Conservation (phyloP, 139 green algal species). For the Coelastrella sp. region DNA sequence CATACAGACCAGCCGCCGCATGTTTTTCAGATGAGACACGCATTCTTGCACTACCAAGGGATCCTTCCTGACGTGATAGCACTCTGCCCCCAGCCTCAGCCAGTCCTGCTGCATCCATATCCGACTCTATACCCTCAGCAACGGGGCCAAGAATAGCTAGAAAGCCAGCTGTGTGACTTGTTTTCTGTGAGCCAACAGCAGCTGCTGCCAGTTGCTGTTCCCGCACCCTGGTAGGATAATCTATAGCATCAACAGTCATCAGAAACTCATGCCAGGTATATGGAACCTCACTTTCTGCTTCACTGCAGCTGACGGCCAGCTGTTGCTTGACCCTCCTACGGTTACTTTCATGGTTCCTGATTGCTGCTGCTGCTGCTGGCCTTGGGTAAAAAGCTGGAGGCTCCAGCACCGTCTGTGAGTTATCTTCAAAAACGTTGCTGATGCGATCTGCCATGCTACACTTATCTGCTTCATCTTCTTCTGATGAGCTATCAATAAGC, state of each 20-base stretch:
- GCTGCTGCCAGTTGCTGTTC: conserved; percentile 31
- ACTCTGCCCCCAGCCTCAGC: no score
- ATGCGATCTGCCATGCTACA: no score
- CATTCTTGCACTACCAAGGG: no score
- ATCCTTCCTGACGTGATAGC: no score
- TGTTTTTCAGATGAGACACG: no score
- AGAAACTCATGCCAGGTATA: conserved; percentile 50
- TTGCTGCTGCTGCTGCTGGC: no score
- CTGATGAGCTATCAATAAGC: conserved; percentile 15
- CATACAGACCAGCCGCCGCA: neutral
- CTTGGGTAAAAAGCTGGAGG: no score
- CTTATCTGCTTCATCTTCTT: no score
- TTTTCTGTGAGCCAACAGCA: neutral
- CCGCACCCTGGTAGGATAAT: conserved; percentile 19
- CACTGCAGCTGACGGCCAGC: neutral
- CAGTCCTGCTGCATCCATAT: neutral
- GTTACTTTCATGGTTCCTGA: no score
- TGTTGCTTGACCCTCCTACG: neutral
- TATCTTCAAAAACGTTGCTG: no score
- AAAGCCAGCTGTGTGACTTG: neutral
- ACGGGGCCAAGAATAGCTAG: neutral
- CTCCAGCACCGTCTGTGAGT: no score
- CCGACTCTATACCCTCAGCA: conserved; percentile 15
- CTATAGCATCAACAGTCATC: conserved; percentile 31
- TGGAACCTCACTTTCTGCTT: neutral